These are phyloP conservation scores for Fraxinus velutina DNA, from an alignment of 305 asterid genomes.

Conservation along the genomic window DNA sequence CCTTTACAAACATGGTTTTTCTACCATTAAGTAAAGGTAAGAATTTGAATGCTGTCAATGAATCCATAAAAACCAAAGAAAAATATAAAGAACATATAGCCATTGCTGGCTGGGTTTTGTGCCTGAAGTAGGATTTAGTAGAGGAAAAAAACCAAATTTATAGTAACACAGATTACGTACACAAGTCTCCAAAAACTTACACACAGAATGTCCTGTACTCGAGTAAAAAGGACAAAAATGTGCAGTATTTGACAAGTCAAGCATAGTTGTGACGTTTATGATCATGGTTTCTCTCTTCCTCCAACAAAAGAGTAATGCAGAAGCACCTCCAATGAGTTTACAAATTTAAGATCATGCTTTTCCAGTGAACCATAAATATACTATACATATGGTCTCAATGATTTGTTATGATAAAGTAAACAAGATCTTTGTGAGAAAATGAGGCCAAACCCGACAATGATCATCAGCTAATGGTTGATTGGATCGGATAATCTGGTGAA, in stretches of 20 bases:
- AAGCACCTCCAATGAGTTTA: not conserved
- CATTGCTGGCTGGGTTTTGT: not conserved
- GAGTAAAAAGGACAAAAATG: not conserved
- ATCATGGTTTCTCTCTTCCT: not conserved
- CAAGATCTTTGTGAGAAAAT: not conserved
- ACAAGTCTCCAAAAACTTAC: not conserved
- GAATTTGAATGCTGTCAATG: not conserved
- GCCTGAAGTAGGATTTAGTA: not conserved
- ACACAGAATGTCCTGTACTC: not conserved
- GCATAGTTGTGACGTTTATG: not conserved
- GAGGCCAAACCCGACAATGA: constrained; percentile 28
- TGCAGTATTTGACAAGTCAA: not conserved
- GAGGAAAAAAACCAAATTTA: not conserved
- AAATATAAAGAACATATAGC: not conserved
- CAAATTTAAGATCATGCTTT: not conserved
- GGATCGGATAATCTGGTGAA: constrained; percentile 32
- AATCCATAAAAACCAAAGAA: not conserved
- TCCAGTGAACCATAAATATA: not conserved
- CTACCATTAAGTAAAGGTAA: not conserved
- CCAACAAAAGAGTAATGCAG: not conserved
- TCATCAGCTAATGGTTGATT: constrained; percentile 28
- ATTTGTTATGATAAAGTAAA: not conserved
- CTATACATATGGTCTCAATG: not conserved
- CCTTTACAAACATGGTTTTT: not conserved
- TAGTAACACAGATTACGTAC: not conserved